These are phyloP conservation scores for Pseudoscleropodium purum DNA, from an alignment of 225 moss, liverwort and hornwort species.

Conservation along the genomic window DNA sequence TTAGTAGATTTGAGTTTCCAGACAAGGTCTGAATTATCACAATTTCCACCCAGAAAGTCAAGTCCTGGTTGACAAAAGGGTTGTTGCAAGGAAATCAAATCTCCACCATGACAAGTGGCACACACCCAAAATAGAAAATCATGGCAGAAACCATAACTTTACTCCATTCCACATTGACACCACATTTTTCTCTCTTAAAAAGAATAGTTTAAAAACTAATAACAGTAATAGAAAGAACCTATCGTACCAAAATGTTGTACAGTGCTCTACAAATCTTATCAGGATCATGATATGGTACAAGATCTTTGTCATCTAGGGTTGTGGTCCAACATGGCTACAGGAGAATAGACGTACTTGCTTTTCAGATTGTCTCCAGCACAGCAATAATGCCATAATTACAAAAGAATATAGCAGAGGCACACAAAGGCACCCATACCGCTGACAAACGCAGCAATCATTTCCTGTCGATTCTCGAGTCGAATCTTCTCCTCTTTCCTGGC, in stretches of 20 bases:
- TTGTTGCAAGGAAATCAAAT: not conserved
- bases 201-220: not conserved
- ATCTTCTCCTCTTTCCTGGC: conserved; percentile 3
- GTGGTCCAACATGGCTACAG: not conserved
- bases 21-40: not conserved
- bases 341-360: not conserved
- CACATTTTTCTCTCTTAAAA: too few relatives aligned
- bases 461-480: not conserved
- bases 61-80: too few relatives aligned
- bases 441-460: not conserved
- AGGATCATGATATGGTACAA: not conserved
- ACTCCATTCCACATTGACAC: not conserved
- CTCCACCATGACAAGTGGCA: not conserved
- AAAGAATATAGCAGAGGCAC: conserved; percentile 20
- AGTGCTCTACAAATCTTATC: not conserved
- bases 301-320: not conserved
- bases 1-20: not conserved
- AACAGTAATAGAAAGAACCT: not conserved
- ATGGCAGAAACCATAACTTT: not conserved
- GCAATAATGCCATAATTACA: not conserved
- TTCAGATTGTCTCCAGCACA: not conserved
- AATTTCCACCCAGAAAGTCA: not conserved
- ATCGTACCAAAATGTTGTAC: not conserved
- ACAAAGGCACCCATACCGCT: not conserved
- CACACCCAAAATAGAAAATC: not conserved